A percentile compares a stretch with the other conserved stretches of the same genome.
Conservation (phyloP, 495 filamentous ascomycete species). For the Ramalina intermedia region DNA sequence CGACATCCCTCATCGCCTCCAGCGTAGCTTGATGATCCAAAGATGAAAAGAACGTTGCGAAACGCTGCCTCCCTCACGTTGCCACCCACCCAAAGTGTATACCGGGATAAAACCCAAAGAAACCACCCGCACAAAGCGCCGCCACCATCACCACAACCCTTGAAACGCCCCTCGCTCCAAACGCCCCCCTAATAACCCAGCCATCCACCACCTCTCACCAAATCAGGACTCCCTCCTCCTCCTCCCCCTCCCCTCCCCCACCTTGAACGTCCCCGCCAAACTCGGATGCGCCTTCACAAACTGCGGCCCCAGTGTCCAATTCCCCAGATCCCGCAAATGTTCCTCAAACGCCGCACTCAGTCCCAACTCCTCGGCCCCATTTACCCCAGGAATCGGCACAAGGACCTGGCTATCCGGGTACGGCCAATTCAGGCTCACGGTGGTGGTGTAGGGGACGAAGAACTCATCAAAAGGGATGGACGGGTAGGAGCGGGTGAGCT, state of each 20-base stretch:
- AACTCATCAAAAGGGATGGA: slow-evolving; percentile 52
- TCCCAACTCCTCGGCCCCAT: slow-evolving; percentile 34
- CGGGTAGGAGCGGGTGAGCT: slow-evolving; percentile 33
- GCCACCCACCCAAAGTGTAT: no score
- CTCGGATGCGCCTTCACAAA: slow-evolving; percentile 51
- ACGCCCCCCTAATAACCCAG: neutral
- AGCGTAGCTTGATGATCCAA: no score
- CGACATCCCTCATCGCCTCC: no score
- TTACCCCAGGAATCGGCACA: slow-evolving; percentile 32
- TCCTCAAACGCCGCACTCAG: slow-evolving; percentile 72
- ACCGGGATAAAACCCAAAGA: no score
- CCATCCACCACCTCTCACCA: neutral
- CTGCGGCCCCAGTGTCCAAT: slow-evolving; percentile 62
- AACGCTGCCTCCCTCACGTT: no score
- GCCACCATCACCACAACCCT: no score
- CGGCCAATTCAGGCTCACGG: slow-evolving; percentile 60
- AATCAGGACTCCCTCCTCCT: neutral
- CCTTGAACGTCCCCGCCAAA: slow-evolving; percentile 38
- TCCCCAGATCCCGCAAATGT: slow-evolving; percentile 50
- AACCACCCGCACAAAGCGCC: no score
- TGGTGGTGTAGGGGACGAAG: slow-evolving; percentile 64
- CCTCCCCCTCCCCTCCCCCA: slow-evolving; percentile 12
- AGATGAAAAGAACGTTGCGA: no score
- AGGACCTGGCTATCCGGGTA: slow-evolving; percentile 53
- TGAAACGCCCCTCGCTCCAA: no score